Evolutionary conservation across 2,329 filamentous ascomycete genomes (phyloP).

Genomic region (Aspergillus texensis): DNA sequence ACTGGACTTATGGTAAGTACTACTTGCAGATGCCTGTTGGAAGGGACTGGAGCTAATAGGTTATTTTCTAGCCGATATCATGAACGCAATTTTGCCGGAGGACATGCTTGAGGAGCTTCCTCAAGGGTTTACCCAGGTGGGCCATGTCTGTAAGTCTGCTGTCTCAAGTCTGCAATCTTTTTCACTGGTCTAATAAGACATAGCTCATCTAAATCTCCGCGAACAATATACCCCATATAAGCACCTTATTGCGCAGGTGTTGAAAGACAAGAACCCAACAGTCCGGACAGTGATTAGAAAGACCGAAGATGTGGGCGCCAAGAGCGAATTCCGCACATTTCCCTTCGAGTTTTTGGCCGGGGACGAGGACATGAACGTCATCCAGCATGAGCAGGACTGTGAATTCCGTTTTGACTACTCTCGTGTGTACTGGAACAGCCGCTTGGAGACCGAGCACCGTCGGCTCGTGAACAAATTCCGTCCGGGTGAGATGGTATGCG

Average conservation of each 20-base stretch:
- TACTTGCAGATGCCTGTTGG: neutral
- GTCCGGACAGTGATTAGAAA: slow-evolving; percentile 96
- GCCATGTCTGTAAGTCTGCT: slow-evolving; percentile 71
- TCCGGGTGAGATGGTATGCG: slow-evolving; percentile 85
- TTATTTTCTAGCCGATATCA: slow-evolving; percentile 69
- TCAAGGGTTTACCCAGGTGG: slow-evolving; percentile 82
- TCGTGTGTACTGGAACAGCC: slow-evolving; percentile 97
- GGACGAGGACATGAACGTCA: slow-evolving; percentile 78
- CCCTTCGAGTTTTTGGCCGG: slow-evolving; percentile 87
- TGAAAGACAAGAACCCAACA: slow-evolving; percentile 83
- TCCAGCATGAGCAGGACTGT: slow-evolving; percentile 79
- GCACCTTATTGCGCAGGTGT: slow-evolving; percentile 77
- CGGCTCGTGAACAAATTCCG: slow-evolving; percentile 75
- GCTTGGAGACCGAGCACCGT: slow-evolving; percentile 85
- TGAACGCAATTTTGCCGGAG: slow-evolving; percentile 77
- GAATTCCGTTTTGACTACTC: slow-evolving; percentile 91
- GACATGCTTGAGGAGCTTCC: slow-evolving; percentile 80
- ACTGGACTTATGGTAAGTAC: slow-evolving; percentile 77
- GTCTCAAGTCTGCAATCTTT: neutral
- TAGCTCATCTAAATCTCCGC: slow-evolving; percentile 87
- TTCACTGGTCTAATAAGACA: slow-evolving; percentile 18
- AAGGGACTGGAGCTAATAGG: slow-evolving; percentile 6
- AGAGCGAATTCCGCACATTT: slow-evolving; percentile 89
- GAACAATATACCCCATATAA: slow-evolving; percentile 84
- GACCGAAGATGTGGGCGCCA: slow-evolving; percentile 79